Evolutionary conservation across 1,284 basidiomycete species (phyloP), one percentile per base, ranked within the genome.

Genomic region (Ustilago shanxiensis): DNA sequence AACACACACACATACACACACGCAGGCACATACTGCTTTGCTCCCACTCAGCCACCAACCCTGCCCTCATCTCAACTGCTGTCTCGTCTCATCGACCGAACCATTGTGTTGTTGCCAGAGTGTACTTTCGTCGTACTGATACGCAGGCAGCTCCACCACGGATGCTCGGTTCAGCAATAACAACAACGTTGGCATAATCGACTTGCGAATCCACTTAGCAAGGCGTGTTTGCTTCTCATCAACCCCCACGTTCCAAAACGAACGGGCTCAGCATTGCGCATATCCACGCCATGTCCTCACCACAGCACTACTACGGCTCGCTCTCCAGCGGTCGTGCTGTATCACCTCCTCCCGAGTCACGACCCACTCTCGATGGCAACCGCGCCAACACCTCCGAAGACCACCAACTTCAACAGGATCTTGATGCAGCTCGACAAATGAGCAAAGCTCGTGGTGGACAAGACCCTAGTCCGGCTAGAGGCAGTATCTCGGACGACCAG

Each of bases 401-500:
- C 26, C 66, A 77, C 16, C 84, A 85, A 63, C 72, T 84, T 24
- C 74, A 81, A 45, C 83, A 83, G 28, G 84, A 85, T 51, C 65
- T 84, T 47, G 84, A 85, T 62, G 82, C 83, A 13, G 84, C 84
- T 10, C 60, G 84, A n/a, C 81, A 80, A 61, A 81, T 85, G 82
- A 83, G 79, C 71, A 76, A 78, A 44, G 83, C 80, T 5, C 66
- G 82, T 22, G 51, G 66, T 28, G 59, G 22, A 29, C 66, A 69
- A n/a, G 70, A 70, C 29, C 62, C 74, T 11, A 69, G 66, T 22
- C 70, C 74, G 4, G 66, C 66, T 18, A 47, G 73, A 29, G 61
- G 51, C 57, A 76, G 68, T 65, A 60, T 68, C 63, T 72, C 70
- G 6, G 71, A 70, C 57, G 63, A 66, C 26, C 71, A 72, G 26